Percentiles rank a stretch among this genome's conserved stretches.
These are phyloP conservation scores for Neodidymelliopsis sp. DNA, from an alignment of 2,329 filamentous ascomycete genomes.

Conservation along the genomic window DNA sequence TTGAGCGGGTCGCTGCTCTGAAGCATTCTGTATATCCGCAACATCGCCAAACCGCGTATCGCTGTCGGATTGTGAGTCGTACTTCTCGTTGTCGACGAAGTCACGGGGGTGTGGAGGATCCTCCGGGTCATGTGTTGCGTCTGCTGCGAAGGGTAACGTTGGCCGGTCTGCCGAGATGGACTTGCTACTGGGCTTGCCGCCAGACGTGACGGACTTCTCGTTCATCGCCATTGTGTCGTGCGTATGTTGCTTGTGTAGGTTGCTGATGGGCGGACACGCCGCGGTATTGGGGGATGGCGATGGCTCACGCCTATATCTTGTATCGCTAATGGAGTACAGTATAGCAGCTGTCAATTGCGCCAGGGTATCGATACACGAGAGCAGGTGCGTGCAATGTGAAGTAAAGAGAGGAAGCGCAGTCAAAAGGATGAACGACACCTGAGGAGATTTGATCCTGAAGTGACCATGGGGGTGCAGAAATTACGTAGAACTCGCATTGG, in stretches of 20 bases:
- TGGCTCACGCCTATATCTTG: constrained; percentile 21
- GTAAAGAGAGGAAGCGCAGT: too few relatives aligned
- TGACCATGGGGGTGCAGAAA: too few relatives aligned
- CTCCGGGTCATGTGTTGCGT: constrained; percentile 30
- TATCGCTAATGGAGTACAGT: neutral
- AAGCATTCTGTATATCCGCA: constrained; percentile 34
- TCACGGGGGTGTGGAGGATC: constrained; percentile 5
- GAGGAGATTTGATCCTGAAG: too few relatives aligned
- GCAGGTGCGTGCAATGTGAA: too few relatives aligned
- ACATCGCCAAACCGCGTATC: constrained; percentile 32
- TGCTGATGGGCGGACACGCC: constrained; percentile 19
- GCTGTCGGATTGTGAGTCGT: constrained; percentile 27
- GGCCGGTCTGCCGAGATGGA: constrained; percentile 28
- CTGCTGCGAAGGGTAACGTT: constrained; percentile 31
- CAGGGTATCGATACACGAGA: too few relatives aligned
- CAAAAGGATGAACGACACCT: too few relatives aligned
- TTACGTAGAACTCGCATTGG: constrained; percentile 10
- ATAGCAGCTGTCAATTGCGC: too few relatives aligned
- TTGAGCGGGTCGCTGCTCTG: too few relatives aligned
- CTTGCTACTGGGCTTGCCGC: constrained; percentile 23
- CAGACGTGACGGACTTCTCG: constrained; percentile 16
- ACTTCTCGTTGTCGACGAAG: constrained; percentile 22
- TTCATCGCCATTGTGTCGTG: neutral
- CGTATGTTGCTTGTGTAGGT: constrained; percentile 23
- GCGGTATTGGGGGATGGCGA: constrained; percentile 13